Evolutionary conservation across 2,329 filamentous ascomycete genomes (phyloP).

Genomic region (Nothophaeocryptopus gaeumannii): DNA sequence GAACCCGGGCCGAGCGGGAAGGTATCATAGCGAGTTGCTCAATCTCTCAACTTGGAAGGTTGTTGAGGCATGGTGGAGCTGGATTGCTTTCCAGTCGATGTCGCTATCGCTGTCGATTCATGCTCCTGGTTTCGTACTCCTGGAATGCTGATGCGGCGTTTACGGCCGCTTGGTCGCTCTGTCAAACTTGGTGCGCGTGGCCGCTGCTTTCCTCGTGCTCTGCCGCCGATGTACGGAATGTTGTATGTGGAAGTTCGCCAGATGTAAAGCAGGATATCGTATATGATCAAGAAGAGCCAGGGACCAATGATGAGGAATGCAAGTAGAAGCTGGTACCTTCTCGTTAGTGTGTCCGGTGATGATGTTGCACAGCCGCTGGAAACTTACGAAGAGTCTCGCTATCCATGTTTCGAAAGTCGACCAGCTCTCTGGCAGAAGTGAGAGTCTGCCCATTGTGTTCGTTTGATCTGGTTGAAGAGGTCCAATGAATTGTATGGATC

Average conservation of each 20-base stretch:
- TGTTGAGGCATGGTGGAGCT: slow-evolving; percentile 16
- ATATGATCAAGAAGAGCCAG: slow-evolving; percentile 60
- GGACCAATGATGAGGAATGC: slow-evolving; percentile 60
- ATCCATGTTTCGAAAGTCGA: slow-evolving; percentile 61
- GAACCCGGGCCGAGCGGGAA: no score
- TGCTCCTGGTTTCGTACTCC: slow-evolving; percentile 20
- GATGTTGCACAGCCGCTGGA: slow-evolving; percentile 10
- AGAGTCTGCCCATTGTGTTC: slow-evolving; percentile 59
- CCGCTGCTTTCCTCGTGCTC: slow-evolving; percentile 57
- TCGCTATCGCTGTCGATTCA: slow-evolving; percentile 20
- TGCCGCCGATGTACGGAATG: slow-evolving; percentile 58
- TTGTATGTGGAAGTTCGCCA: slow-evolving; percentile 59
- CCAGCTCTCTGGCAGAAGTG: slow-evolving; percentile 60
- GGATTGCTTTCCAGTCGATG: slow-evolving; percentile 27
- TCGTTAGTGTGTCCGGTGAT: neutral
- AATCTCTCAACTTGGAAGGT: slow-evolving; percentile 14
- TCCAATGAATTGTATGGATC: neutral
- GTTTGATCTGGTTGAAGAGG: neutral
- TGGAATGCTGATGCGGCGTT: slow-evolving; percentile 44
- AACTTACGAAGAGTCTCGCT: slow-evolving; percentile 59
- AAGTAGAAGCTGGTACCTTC: slow-evolving; percentile 53
- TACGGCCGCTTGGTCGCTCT: slow-evolving; percentile 54
- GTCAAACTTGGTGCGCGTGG: slow-evolving; percentile 62
- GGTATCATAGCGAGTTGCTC: neutral
- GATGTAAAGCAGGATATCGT: slow-evolving; percentile 62